Base-by-base conservation (phyloP, 495 filamentous ascomycete genomes). In the Mytilinidion resinicola region DNA sequence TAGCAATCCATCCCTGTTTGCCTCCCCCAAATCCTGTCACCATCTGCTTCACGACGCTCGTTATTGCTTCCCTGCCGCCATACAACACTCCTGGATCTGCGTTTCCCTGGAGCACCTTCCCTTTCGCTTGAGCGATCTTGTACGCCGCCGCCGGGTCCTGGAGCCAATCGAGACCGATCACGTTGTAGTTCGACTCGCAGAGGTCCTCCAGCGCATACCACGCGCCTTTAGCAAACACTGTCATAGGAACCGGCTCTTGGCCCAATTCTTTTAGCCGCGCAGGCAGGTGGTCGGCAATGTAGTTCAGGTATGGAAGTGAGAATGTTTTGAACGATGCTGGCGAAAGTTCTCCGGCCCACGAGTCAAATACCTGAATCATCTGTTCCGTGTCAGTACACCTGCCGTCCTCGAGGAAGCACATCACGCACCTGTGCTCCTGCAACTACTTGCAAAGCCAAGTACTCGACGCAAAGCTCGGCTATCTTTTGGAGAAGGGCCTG, bases 201-300 rank as follows among this genome's bases (percentile, higher is more conserved):
- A 91, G 80, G 11, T 87, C 84, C 61, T 96, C 90, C 34, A 98
- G 76, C 4, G 90, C 91, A 72, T 92, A 95, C 89, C 93, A 96
- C n/a, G 93, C 91, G 4, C 93, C 93, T 75, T 98, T 98, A n/a
- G 93, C 90, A 71, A 98, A 98, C 14, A 96, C 90, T n/a, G 89
- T 93, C 93, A 98, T 96, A 1, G 93, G 93, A 1, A 97, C 95
- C 4, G 75, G 77, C 55, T 91, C 86, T 46, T 91, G 67, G 0
- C 82, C 83, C 66, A 95, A 76, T 71, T 89, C 86, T 58, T 75
- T 73, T 61, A 98, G 73, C 34, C 82, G 79, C 55, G 73, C 76
- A 0, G 92, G 92, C 12, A 97, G 77, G 47, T 89, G 75, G 56
- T 83, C 72, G 12, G 90, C 85, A 55, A 98, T 97, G 63, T 91